Base-by-base conservation (phyloP, 176 grass and related monocot genomes). In the Coix lacrymajobi region DNA sequence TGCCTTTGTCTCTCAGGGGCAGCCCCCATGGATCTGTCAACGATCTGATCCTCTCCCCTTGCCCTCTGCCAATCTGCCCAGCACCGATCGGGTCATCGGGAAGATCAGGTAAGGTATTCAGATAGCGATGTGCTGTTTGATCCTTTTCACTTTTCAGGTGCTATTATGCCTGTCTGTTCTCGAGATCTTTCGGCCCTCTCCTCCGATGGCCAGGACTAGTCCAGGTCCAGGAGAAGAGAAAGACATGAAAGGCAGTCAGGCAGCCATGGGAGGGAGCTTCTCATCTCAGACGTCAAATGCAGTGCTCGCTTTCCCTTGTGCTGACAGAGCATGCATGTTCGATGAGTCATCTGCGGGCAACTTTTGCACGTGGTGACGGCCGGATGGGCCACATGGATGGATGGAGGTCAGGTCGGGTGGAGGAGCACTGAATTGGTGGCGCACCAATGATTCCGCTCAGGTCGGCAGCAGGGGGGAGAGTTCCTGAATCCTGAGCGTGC, bases 281-380 rank as follows among this genome's bases (percentile, higher is more conserved):
- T 67, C 52, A 19, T 16, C 61, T 70, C 12, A 7, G 69, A 52
- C 10, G 4, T 1, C 30, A 62, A 81, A 57, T 44, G 60, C 46
- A 73, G 57, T 41, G 34, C 66, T 78, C 82, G 57, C 66, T 86
- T 83, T 73, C 26, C 20, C 77, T 67, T 78, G 19, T 83, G 79
- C 88, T 86, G 84, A 86, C 74, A 49, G 67, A 14, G 69, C 68
- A 39, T 67, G 28, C 76, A 80, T 85, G 82, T 26, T 62, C 74
- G 39, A 74, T 79, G 84, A 90, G 74, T 86, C 88, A 90, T 76
- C 48, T 39, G 72, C 73, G 51, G 36, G 49, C 36, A 65, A 25
- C 87, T 58, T 77, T 85, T 32, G 24, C 54, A 73, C 76, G 44
- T 38, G n/a, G 71, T n/a, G 64, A 64, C 71, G 71, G 26, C 30